Conservation (phyloP, 495 filamentous ascomycete genomes). For the Cetradonia linearis region DNA sequence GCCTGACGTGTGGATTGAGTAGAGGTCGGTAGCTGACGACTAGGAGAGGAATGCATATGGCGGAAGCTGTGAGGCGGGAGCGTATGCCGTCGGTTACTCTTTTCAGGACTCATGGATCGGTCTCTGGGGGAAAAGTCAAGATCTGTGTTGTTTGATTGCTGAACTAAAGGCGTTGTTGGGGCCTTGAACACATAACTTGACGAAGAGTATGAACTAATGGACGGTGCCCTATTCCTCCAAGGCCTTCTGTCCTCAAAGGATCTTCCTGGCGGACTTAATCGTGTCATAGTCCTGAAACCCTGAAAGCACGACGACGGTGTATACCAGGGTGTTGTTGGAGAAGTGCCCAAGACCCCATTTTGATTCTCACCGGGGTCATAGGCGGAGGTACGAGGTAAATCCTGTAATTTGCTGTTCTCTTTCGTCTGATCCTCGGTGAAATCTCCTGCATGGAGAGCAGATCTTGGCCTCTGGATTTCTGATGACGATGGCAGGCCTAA, state of each 20-base stretch:
- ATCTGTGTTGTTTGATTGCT: slow-evolving; percentile 82
- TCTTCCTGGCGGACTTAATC: background rate
- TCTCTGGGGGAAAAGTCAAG: slow-evolving; percentile 50
- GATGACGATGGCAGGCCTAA: slow-evolving; percentile 34
- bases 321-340: slow-evolving; percentile 44
- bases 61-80: slow-evolving; percentile 48
- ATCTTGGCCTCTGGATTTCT: slow-evolving; percentile 73
- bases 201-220: slow-evolving; percentile 65
- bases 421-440: slow-evolving; percentile 53
- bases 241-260: slow-evolving; percentile 18
- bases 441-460: slow-evolving; percentile 81
- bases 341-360: slow-evolving; percentile 29
- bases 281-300: background rate
- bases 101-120: slow-evolving; percentile 33
- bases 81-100: slow-evolving; percentile 47
- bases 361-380: background rate
- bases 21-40: slow-evolving; percentile 16
- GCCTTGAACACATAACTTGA: slow-evolving; percentile 77
- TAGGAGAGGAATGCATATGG: slow-evolving; percentile 33
- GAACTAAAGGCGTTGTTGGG: slow-evolving; percentile 84
- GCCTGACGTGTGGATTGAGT: slow-evolving; percentile 15
- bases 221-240: slow-evolving; percentile 42
- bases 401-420: background rate
- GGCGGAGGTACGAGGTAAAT: background rate
- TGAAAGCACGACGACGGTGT: slow-evolving; percentile 22